Evolutionary conservation across 2,329 filamentous ascomycete genomes (phyloP), one percentile per base, ranked within the genome.

Genomic region (Ophiostoma australiae): DNA sequence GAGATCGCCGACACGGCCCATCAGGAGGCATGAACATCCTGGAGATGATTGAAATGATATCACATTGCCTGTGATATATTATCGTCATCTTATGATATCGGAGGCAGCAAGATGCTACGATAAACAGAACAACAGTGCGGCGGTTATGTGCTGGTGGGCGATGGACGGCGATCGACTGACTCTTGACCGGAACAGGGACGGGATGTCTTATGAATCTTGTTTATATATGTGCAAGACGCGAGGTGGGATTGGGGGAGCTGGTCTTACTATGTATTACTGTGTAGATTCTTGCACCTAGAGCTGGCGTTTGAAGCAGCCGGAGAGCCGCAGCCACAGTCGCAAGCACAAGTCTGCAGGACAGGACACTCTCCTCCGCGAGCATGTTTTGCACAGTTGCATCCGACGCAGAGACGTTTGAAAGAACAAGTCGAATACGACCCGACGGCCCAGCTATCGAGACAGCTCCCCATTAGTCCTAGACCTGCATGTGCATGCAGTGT

Each of bases 401-500:
- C 4, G 27, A 63, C 58, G 15, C 58, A 58, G 52, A 15, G 23
- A 58, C 11, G 52, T 31, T 58, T 63, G 58, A 63, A 58, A 33
- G 27, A 63, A 15, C 8, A 55, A 35, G 15, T 58, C 31, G 11
- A 5, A 27, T 65, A 63, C 58, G 27, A 33, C 58, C 7, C 17
- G 44, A 11, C 52, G n/a, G 44, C n/a, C n/a, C 52, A 58, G 52
- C 52, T 4, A 13, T 55, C 15, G 8, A 7, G 61, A n/a, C 61
- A 11, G 52, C 70, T 39, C 8, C 48, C 52, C 67, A 68, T 71
- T n/a, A 10, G 66, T 68, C 48, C 52, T 55, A 71, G 66, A 58
- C 39, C 70, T 69, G 70, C 67, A 71, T 69, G 70, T 66, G 58
- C 41, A 71, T 71, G 70, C 70, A 69, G 70, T 67, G 70, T 69